These are phyloP conservation scores for Peterozyma toletana DNA, from an alignment of 805 yeast species.

Conservation along the genomic window DNA sequence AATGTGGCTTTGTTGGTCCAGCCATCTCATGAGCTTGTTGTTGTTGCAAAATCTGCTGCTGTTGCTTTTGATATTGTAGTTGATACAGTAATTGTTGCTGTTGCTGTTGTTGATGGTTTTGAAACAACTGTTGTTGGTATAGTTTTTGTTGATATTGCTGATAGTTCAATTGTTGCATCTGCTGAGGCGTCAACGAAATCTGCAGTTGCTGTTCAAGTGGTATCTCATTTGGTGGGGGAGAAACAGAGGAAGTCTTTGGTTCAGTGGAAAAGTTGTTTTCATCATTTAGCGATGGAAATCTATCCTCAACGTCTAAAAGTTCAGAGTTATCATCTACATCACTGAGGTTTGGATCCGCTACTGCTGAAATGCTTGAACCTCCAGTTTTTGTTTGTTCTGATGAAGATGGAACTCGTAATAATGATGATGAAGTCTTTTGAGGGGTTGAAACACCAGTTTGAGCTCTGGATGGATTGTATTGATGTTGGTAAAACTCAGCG, in stretches of 20 bases:
- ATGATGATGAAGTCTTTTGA: not conserved
- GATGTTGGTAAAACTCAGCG: conserved; percentile 6
- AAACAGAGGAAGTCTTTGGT: not conserved
- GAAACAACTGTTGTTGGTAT: conserved; percentile 5
- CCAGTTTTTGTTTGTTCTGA: not conserved
- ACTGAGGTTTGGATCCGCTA: no score
- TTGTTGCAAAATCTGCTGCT: conserved; percentile 3
- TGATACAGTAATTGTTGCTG: conserved; percentile 10
- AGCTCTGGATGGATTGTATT: conserved; percentile 3
- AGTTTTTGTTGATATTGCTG: conserved; percentile 11
- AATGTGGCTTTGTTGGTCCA: not conserved
- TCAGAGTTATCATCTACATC: conserved; percentile 11
- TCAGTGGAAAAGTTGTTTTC: not conserved
- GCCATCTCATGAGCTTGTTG: not conserved
- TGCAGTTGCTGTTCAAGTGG: conserved; percentile 6
- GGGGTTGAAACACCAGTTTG: conserved; percentile 1
- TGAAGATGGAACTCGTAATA: not conserved
- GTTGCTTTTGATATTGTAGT: conserved; percentile 1
- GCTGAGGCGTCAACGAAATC: conserved; percentile 6
- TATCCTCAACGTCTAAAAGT: conserved; percentile 39
- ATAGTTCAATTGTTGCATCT: conserved; percentile 14
- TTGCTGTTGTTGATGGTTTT: conserved; percentile 5
- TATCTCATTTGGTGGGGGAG: not conserved
- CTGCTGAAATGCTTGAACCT: not conserved
- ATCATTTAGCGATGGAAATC: conserved; percentile 44